phyloP scores from a whole-genome alignment of 2,329 filamentous ascomycete species.

The Penicillium sp. region DNA sequence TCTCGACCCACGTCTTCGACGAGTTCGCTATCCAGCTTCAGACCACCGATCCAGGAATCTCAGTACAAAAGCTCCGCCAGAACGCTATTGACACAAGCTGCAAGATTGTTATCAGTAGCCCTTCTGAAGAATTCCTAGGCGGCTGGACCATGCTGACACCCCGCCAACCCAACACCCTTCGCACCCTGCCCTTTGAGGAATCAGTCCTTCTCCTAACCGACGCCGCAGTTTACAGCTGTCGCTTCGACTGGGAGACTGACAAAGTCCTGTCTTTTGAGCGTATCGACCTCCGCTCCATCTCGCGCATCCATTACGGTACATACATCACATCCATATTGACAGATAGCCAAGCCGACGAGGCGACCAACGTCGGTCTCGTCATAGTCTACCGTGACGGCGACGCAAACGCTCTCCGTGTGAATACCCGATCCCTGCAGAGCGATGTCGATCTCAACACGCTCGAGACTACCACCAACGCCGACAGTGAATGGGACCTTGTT shows the following conservation, averaged over 20 bases:
- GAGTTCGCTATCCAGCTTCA: conserved; percentile 93
- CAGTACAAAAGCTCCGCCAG: conserved; percentile 72
- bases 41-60: conserved; percentile 82
- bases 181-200: conserved; percentile 71
- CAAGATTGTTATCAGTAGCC: conserved; percentile 74
- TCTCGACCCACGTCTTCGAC: conserved; percentile 74
- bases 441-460: conserved; percentile 44
- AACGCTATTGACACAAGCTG: conserved; percentile 82
- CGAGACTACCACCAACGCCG: conserved; percentile 21
- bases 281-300: conserved; percentile 65
- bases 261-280: conserved; percentile 89
- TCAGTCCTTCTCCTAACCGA: conserved; percentile 80
- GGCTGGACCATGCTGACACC: conserved; percentile 86
- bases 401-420: conserved; percentile 65
- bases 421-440: conserved; percentile 66
- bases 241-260: conserved; percentile 89
- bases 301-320: conserved; percentile 65
- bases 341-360: conserved; percentile 63
- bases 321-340: conserved; percentile 88
- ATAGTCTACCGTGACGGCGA: conserved; percentile 66
- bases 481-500: conserved; percentile 35
- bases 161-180: conserved; percentile 58
- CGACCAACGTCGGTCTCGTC: conserved; percentile 73
- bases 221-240: conserved; percentile 73
- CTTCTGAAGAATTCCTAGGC: conserved; percentile 73